These are phyloP conservation scores for Apiotrichum laibachii DNA, from an alignment of 1,284 basidiomycete species.

Conservation along the genomic window DNA sequence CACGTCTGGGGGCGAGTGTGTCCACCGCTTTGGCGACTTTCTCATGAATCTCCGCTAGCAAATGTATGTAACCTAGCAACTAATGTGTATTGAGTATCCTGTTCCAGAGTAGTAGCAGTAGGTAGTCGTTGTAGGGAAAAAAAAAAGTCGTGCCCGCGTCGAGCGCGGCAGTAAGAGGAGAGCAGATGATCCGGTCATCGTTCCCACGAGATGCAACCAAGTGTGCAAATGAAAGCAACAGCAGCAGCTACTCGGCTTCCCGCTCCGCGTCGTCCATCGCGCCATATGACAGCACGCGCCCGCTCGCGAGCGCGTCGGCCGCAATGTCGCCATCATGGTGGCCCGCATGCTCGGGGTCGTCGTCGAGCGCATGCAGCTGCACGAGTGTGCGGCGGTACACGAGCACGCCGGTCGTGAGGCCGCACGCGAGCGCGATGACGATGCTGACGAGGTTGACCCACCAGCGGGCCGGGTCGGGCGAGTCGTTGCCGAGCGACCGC, in stretches of 20 bases:
- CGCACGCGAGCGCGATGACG: constrained; percentile 31
- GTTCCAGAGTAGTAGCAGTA: too few relatives aligned
- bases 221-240: too few relatives aligned
- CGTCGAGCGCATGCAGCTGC: constrained; percentile 40
- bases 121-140: too few relatives aligned
- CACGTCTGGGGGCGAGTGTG: constrained; percentile 12
- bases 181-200: too few relatives aligned
- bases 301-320: constrained; percentile 33
- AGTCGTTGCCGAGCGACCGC: constrained; percentile 39
- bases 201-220: too few relatives aligned
- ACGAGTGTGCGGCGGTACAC: constrained; percentile 48
- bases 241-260: too few relatives aligned
- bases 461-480: constrained; percentile 33
- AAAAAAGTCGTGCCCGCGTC: too few relatives aligned
- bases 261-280: too few relatives aligned
- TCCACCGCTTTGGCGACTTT: constrained; percentile 18
- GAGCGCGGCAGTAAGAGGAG: too few relatives aligned
- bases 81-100: too few relatives aligned
- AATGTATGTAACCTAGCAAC: not conserved
- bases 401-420: constrained; percentile 37
- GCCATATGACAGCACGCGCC: not conserved
- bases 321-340: constrained; percentile 37
- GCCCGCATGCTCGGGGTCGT: not conserved
- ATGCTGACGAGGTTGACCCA: constrained; percentile 49
- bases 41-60: constrained; percentile 3